Conservation (phyloP, 176 grass and related monocot species). For the Phoenix roebelenii region DNA sequence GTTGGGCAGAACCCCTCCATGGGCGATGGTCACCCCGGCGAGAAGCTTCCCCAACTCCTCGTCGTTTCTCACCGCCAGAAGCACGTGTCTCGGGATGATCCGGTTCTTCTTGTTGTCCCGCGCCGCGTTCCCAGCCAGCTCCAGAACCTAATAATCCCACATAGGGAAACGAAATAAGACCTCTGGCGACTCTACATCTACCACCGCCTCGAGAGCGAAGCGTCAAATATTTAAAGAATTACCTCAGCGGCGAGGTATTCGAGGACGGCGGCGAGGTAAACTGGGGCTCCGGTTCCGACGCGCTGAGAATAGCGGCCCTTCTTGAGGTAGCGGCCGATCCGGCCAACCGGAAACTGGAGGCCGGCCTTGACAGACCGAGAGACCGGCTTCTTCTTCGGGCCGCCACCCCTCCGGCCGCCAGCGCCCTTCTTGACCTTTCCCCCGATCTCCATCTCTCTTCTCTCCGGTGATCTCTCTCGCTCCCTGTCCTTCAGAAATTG, state of each 20-base stretch:
- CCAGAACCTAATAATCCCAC: slow-evolving; percentile 6
- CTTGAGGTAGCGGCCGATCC: slow-evolving; percentile 20
- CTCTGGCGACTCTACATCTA: too few relatives aligned
- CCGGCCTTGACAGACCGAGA: slow-evolving; percentile 19
- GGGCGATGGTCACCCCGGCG: slow-evolving; percentile 20
- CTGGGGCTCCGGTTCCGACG: slow-evolving; percentile 18
- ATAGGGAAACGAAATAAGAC: too few relatives aligned
- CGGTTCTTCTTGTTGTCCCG: slow-evolving; percentile 28
- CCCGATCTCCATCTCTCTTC: slow-evolving; percentile 1
- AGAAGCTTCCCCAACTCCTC: slow-evolving; percentile 24
- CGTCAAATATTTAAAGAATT: neutral
- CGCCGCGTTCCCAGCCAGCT: slow-evolving; percentile 22
- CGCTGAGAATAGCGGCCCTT: slow-evolving; percentile 17
- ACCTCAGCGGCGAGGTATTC: slow-evolving; percentile 24
- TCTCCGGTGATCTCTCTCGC: neutral
- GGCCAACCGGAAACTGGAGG: slow-evolving; percentile 19
- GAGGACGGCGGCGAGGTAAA: slow-evolving; percentile 21
- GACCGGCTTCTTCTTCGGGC: slow-evolving; percentile 18
- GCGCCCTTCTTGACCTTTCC: slow-evolving; percentile 17
- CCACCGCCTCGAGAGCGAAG: too few relatives aligned
- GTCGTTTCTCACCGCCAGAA: slow-evolving; percentile 21
- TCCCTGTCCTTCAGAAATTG: too few relatives aligned
- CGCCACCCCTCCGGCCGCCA: slow-evolving; percentile 13
- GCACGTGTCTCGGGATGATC: slow-evolving; percentile 21
- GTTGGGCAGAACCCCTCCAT: slow-evolving; percentile 23